Evolutionary conservation across 345 rosid species (phyloP), one percentile per base, ranked within the genome.

Genomic region (Salix suchowensis): DNA sequence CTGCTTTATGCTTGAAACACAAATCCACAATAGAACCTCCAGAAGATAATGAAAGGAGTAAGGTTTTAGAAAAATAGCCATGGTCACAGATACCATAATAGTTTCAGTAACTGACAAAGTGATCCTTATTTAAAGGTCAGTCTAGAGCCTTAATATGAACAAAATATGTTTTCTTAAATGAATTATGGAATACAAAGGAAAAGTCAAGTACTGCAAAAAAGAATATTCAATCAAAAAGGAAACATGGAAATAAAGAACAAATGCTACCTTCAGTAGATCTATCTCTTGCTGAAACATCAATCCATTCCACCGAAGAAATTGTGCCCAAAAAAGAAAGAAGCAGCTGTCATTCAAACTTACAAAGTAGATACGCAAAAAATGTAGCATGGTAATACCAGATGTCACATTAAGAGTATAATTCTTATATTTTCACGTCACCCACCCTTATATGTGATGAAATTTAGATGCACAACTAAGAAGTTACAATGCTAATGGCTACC

Each of bases 211-310:
- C 23, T 32, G 39, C 58, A n/a, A 60, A 32, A 7, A 44, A 36
- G 18, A 26, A 19, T 14, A 37, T 55, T 12, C 64, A 61, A 14
- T 3, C 19, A 24, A 36, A 72, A 54, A 21, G 30, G 62, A 60
- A 23, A 46, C 1, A 21, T 24, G 50, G 23, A 48, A 24, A 28
- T 26, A 16, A 60, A 36, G 39, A 48, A 11, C 23, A 73, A 70
- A 76, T 67, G 62, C 42, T 89, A 96, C 99, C 99, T 96, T 96
- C 81, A 96, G 80, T 73, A 96, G 81, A 85, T 96, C 99, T 82
- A 96, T 96, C 85, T 96, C 99, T 96, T 94, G 99, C 99, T 96
- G 95, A 79, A 81, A 40, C 74, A 77, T 65, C 71, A 75, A 77
- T 19, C 28, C 73, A 73, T 78, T 79, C 87, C 87, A 74, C 71